Conservation (phyloP, 108 stramenopile genomes). For the Asterionellopsis glacialis region DNA sequence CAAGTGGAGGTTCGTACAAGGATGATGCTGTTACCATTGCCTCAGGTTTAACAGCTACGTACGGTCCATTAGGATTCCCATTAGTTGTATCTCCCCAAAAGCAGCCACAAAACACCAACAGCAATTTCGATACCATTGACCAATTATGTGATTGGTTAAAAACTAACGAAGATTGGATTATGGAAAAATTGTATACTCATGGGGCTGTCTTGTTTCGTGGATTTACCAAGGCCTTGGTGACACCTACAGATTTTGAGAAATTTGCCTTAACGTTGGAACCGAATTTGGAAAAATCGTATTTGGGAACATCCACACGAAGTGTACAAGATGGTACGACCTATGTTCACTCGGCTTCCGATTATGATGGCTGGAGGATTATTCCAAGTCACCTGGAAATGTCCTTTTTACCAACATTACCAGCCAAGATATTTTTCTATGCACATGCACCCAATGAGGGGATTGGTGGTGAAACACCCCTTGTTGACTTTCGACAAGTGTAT, state of each 20-base stretch:
- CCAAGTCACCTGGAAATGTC: conserved; percentile 42
- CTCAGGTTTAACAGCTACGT: no score
- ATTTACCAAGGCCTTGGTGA: conserved; percentile 14
- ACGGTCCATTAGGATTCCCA: not conserved
- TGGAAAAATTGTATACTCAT: conserved; percentile 25
- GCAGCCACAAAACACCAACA: not conserved
- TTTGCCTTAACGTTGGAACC: conserved; percentile 20
- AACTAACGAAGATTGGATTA: conserved; percentile 29
- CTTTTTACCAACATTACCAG: conserved; percentile 28
- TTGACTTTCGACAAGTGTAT: conserved; percentile 33
- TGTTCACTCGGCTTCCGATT: conserved; percentile 40
- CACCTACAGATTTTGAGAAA: conserved; percentile 21
- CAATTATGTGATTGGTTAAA: conserved; percentile 10
- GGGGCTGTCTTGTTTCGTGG: conserved; percentile 49
- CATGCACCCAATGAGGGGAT: conserved; percentile 13
- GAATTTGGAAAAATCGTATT: conserved; percentile 30
- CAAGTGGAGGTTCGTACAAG: no score
- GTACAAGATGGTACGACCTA: conserved; percentile 18
- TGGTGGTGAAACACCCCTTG: conserved; percentile 33
- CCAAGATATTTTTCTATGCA: conserved; percentile 21
- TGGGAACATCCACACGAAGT: conserved; percentile 40
- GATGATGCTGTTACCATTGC: no score
- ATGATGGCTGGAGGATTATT: conserved; percentile 31
- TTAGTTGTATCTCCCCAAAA: not conserved
- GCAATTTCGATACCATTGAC: not conserved